phyloP scores from a whole-genome alignment of 306 rosid species.

The Cicer yamashitae region DNA sequence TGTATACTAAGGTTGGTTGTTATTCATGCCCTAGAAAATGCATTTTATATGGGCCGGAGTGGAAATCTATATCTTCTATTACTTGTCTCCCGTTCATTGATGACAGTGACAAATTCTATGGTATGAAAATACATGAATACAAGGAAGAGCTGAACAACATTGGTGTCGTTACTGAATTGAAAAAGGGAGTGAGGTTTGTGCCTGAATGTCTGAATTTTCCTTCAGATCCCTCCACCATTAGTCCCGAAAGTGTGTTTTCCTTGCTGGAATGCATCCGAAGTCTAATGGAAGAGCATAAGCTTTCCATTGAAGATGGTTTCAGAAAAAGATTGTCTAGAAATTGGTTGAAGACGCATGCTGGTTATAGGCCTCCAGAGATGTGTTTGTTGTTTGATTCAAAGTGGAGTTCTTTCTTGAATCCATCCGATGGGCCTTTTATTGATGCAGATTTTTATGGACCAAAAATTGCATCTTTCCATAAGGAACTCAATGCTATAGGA shows the following conservation, averaged over 20 bases:
- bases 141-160: slow-evolving; percentile 60
- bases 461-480: slow-evolving; percentile 49
- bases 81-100: slow-evolving; percentile 72
- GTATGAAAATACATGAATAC: slow-evolving; percentile 52
- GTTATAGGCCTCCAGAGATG: slow-evolving; percentile 57
- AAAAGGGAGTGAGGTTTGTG: slow-evolving; percentile 57
- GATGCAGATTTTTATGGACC: slow-evolving; percentile 60
- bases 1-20: slow-evolving; percentile 56
- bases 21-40: slow-evolving; percentile 55
- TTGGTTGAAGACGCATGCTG: slow-evolving; percentile 74
- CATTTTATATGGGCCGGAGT: slow-evolving; percentile 65
- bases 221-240: slow-evolving; percentile 47
- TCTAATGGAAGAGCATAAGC: slow-evolving; percentile 7
- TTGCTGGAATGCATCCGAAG: slow-evolving; percentile 61
- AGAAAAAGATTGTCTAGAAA: slow-evolving; percentile 44
- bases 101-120: slow-evolving; percentile 55
- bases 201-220: slow-evolving; percentile 52
- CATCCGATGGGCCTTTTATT: slow-evolving; percentile 73
- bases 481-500: slow-evolving; percentile 62
- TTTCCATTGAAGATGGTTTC: slow-evolving; percentile 45
- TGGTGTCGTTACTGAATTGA: slow-evolving; percentile 60
- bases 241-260: slow-evolving; percentile 52
- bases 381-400: slow-evolving; percentile 58
- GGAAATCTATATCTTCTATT: slow-evolving; percentile 66
- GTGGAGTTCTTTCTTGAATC: slow-evolving; percentile 51